phyloP scores from a whole-genome alignment of 257 asterid genomes.

The Nemophila menziesii region DNA sequence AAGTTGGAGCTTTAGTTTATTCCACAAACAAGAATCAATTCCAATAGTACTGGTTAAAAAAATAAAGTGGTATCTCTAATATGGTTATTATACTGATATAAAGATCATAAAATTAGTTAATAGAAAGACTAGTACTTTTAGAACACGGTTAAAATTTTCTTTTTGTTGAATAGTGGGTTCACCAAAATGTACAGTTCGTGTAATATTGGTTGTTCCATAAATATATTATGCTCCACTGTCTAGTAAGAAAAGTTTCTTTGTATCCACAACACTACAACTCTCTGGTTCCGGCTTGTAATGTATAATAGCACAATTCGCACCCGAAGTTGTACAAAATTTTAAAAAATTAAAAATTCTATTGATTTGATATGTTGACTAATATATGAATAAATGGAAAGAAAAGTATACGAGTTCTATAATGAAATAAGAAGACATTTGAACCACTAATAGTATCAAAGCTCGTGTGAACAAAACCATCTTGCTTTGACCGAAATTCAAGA shows the following conservation, averaged over 20 bases:
- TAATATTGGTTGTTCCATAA: slow-evolving; percentile 93
- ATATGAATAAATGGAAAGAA: background rate
- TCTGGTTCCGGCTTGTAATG: slow-evolving; percentile 81
- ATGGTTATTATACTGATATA: background rate
- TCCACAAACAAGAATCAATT: background rate
- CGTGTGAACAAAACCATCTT: slow-evolving; percentile 76
- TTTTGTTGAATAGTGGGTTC: slow-evolving; percentile 76
- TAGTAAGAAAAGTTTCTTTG: slow-evolving; percentile 68
- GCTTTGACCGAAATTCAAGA: slow-evolving; percentile 79
- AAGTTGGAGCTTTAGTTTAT: background rate
- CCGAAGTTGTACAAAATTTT: slow-evolving; percentile 46
- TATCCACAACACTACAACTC: slow-evolving; percentile 63
- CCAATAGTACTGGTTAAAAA: background rate
- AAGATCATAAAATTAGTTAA: slow-evolving; percentile 3
- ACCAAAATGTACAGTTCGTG: slow-evolving; percentile 94
- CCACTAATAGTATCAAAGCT: slow-evolving; percentile 98
- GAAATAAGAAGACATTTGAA: slow-evolving; percentile 18
- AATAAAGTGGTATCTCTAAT: background rate
- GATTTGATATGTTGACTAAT: too few relatives aligned
- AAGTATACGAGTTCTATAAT: slow-evolving; percentile 8
- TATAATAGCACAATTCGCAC: slow-evolving; percentile 95
- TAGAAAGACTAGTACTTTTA: slow-evolving; percentile 50
- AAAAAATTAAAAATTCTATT: too few relatives aligned
- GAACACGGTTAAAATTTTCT: slow-evolving; percentile 90
- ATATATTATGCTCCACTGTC: slow-evolving; percentile 95